These are phyloP conservation scores for Cymbomonas tetramitiformis DNA, from an alignment of 139 green algal genomes.

Conservation along the genomic window DNA sequence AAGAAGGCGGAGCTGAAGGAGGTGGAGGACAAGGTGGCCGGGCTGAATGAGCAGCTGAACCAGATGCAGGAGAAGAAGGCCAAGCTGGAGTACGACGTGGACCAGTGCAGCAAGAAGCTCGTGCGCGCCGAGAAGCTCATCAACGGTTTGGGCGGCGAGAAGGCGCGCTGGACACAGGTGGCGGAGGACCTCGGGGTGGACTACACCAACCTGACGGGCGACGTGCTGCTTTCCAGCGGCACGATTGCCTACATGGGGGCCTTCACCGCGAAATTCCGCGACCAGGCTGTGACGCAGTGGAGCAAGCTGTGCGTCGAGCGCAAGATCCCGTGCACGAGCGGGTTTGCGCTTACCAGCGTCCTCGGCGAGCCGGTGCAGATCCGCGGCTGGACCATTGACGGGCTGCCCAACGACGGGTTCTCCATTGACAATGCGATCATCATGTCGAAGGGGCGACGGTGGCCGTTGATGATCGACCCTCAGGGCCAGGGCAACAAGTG, in stretches of 20 bases:
- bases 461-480: constrained; percentile 72
- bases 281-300: constrained; percentile 27
- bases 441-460: constrained; percentile 48
- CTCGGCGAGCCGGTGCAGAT: constrained; percentile 60
- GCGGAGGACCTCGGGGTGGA: constrained; percentile 39
- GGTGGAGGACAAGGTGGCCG: constrained; percentile 59
- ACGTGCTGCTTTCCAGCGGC: constrained; percentile 53
- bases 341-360: constrained; percentile 36
- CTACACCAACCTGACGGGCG: constrained; percentile 53
- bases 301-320: constrained; percentile 28
- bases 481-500: constrained; percentile 72
- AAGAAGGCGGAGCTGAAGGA: constrained; percentile 56
- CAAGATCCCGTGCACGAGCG: constrained; percentile 11
- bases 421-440: constrained; percentile 68
- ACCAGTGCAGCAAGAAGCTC: constrained; percentile 56
- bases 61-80: constrained; percentile 44
- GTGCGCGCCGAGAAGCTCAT: constrained; percentile 54
- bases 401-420: constrained; percentile 65
- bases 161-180: constrained; percentile 50
- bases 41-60: constrained; percentile 54
- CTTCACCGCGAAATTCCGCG: constrained; percentile 59
- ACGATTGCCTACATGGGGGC: constrained; percentile 61
- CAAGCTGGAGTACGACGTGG: constrained; percentile 50
- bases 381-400: constrained; percentile 61
- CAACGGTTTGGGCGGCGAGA: constrained; percentile 56